Evolutionary conservation across 148 eudicot genomes (phyloP).

Genomic region (Vaccinium vitisidaea): DNA sequence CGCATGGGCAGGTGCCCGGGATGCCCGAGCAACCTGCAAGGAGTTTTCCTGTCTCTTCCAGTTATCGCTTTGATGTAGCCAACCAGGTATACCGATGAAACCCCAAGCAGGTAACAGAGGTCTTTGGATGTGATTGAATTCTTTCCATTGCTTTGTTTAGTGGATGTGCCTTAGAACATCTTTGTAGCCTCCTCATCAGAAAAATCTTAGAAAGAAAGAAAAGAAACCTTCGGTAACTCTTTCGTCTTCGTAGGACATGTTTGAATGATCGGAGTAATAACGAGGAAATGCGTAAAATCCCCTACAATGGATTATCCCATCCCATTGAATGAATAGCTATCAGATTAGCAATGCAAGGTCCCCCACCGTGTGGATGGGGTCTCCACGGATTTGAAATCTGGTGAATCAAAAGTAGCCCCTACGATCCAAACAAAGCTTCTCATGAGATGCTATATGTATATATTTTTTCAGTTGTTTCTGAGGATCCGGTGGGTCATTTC

Average conservation of each 20-base stretch:
- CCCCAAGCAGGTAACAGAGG: not conserved
- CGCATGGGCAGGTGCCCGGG: not conserved
- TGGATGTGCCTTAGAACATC: not conserved
- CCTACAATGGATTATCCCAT: too few relatives aligned
- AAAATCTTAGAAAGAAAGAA: not conserved
- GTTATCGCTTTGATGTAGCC: not conserved
- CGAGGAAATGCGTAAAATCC: too few relatives aligned
- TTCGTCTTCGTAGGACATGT: not conserved
- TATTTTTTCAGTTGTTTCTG: not conserved
- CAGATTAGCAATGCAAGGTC: too few relatives aligned
- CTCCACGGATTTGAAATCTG: not conserved
- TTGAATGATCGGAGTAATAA: too few relatives aligned
- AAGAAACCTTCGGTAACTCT: not conserved
- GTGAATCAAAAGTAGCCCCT: not conserved
- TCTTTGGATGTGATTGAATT: not conserved
- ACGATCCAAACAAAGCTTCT: not conserved
- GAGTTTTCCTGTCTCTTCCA: not conserved
- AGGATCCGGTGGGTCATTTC: not conserved
- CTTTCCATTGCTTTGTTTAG: conserved; percentile 2
- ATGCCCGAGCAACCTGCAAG: not conserved
- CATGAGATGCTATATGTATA: too few relatives aligned
- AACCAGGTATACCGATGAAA: not conserved
- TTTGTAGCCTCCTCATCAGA: not conserved
- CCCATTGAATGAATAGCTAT: too few relatives aligned
- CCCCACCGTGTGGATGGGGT: too few relatives aligned